A percentile compares a stretch with the other conserved stretches of the same genome.
phyloP scores from a whole-genome alignment of 2,329 filamentous ascomycete species.

The Arachnomyces sp. region DNA sequence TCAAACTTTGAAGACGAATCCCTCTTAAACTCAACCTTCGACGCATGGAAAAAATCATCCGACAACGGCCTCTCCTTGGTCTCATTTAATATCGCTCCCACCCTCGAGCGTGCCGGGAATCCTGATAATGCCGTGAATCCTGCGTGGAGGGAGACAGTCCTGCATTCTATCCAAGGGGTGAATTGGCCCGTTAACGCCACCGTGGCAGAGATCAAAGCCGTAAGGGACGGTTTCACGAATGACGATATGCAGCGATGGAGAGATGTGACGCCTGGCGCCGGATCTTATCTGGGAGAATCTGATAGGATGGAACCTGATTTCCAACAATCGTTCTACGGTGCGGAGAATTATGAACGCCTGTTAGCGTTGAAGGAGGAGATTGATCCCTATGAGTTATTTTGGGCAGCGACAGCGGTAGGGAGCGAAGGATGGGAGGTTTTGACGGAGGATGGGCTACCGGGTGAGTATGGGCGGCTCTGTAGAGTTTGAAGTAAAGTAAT shows the following conservation, averaged over 20 bases:
- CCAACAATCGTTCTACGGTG: constrained; percentile 22
- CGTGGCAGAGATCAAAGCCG: constrained; percentile 14
- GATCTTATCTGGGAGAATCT: constrained; percentile 7
- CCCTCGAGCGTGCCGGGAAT: neutral
- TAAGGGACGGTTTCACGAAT: constrained; percentile 25
- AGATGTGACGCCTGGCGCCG: constrained; percentile 2
- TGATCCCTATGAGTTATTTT: constrained; percentile 18
- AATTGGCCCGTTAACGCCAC: constrained; percentile 5
- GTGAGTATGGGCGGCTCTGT: constrained; percentile 2
- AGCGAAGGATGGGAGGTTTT: constrained; percentile 5
- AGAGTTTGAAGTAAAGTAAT: too few relatives aligned
- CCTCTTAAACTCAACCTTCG: constrained; percentile 30
- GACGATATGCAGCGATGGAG: constrained; percentile 17
- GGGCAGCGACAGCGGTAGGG: constrained; percentile 4
- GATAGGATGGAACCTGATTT: constrained; percentile 16
- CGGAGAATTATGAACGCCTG: constrained; percentile 19
- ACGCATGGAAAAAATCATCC: constrained; percentile 7
- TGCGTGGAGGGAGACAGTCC: constrained; percentile 11
- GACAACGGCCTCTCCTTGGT: neutral
- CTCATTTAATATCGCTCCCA: neutral
- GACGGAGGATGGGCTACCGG: neutral
- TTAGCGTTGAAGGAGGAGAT: constrained; percentile 22
- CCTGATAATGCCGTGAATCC: constrained; percentile 13
- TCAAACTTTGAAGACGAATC: constrained; percentile 30
- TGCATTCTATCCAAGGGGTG: constrained; percentile 2